phyloP scores from a whole-genome alignment of 768 basidiomycete species.

The Symmetrospora coprosmae region DNA sequence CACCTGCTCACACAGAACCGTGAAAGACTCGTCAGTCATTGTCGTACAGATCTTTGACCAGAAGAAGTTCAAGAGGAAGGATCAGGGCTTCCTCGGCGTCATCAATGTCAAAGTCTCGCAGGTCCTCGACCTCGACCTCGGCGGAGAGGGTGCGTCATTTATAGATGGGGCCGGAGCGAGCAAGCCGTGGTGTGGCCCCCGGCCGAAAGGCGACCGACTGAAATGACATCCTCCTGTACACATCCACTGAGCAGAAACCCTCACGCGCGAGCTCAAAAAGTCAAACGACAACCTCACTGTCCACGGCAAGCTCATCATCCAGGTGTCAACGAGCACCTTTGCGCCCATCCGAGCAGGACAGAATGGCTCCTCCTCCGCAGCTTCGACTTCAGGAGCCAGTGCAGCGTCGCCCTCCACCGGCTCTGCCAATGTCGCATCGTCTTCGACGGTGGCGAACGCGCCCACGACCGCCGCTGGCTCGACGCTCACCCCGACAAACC shows the following conservation, averaged over 20 bases:
- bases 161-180: too few relatives aligned
- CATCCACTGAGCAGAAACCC: slow-evolving; percentile 56
- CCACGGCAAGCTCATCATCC: slow-evolving; percentile 92
- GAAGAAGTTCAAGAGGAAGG: slow-evolving; percentile 93
- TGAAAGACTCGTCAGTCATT: slow-evolving; percentile 94
- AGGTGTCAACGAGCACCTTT: slow-evolving; percentile 78
- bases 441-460: background rate
- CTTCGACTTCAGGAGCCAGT: slow-evolving; percentile 2
- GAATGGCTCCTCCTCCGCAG: background rate
- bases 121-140: slow-evolving; percentile 77
- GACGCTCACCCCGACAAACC: slow-evolving; percentile 15
- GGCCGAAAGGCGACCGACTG: too few relatives aligned
- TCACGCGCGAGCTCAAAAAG: slow-evolving; percentile 90
- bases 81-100: slow-evolving; percentile 95
- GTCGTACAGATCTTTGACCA: slow-evolving; percentile 99
- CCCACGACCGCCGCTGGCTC: slow-evolving; percentile 9
- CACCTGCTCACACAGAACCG: slow-evolving; percentile 57
- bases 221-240: background rate
- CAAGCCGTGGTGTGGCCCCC: too few relatives aligned
- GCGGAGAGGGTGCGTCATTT: slow-evolving; percentile 64
- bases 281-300: slow-evolving; percentile 98
- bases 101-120: slow-evolving; percentile 87
- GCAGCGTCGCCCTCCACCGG: slow-evolving; percentile 8
- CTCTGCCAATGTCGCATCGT: slow-evolving; percentile 8
- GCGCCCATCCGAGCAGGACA: slow-evolving; percentile 74